Evolutionary conservation across 805 yeast species (phyloP), one percentile per base, ranked within the genome.

Genomic region (Lipomyces kockii): DNA sequence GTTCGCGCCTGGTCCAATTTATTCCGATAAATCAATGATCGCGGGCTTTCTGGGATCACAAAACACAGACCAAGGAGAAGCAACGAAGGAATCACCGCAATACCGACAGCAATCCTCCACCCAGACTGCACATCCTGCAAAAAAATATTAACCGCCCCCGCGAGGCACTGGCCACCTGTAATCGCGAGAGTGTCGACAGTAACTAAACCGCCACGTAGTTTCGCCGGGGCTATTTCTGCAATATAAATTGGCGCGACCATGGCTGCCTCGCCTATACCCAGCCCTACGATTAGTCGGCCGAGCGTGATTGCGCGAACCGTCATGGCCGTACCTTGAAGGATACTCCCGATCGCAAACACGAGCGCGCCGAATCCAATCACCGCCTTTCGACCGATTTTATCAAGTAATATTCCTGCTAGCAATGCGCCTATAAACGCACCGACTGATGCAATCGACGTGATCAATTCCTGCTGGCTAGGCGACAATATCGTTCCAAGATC

Each of bases 231-330:
- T 75, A 92, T 84, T 79, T 93, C 98, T 64, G 91, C 83, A 69
- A 94, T 89, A 83, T 91, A 92, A 65, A 93, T 82, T 0, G 98
- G 98, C 20, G 97, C 91, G 63, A 91, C 88, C 63, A 93, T 81
- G 2, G 97, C 91, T 0, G 97, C 98, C 63, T 90, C 84, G 73
- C 98, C 98, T 27, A 93, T 97, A 74, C 97, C 98, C 77, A 90
- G 89, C 17, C 98, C 98, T 88, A 94, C 89, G 55, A 93, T 82
- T 71, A 94, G 88, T 78, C 98, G 84, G 55, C 98, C 98, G n/a
- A 81, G 83, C 66, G 83, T 83, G 62, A 69, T 63, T 14, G 72
- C 57, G n/a, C 68, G 62, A 12, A 65, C 52, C 35, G 73, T 39
- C 66, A 57, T 20, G 55, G 61, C 34, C 61, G 52, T 37, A 63